Evolutionary conservation across 1,284 basidiomycete species (phyloP), one percentile per base, ranked within the genome.

Genomic region (Sanghuangporus weigelae): DNA sequence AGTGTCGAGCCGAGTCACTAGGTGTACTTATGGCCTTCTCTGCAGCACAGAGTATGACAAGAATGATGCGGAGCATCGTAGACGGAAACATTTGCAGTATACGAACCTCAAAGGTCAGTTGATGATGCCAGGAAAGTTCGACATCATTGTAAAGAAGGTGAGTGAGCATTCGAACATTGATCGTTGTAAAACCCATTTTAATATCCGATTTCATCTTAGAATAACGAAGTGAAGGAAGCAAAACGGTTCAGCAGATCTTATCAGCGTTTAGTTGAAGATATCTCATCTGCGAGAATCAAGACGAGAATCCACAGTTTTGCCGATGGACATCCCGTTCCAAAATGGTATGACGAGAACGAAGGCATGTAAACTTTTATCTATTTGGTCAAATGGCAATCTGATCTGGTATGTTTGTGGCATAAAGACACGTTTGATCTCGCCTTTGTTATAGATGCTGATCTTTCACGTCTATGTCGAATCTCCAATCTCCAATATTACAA

Each of bases 11-110:
- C 82, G 89, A 46, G 83, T 90, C 76, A 86, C 86, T 48, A 89
- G 81, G 72, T 88, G 85, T 70, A 85, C 89, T 81, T 92, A 90
- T 69, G 89, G 89, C 21, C 87, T 90, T 54, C 86, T 90, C 70
- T 90, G 84, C 70, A 75, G 89, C 23, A 81, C 86, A 12, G 83
- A 86, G 65, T 85, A 81, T 70, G 81, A 91, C 69, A 73, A 79
- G 1, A 77, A 76, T 46, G 84, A 90, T 71, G 78, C 81, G 11
- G 87, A 90, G 57, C 89, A 91, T 70, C 72, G 82, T 50, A 73
- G 81, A 2, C 78, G 89, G 44, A 53, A 31, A 49, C 39, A 64
- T 21, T 35, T 57, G 31, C 5, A 35, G 19, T 55, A 11, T 16
- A 21, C 7, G 4, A 35, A 42, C 63, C 80, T 81, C 69, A 82